Base-by-base conservation (phyloP, 2,329 filamentous ascomycete genomes). In the Mollisia scopiformis region DNA sequence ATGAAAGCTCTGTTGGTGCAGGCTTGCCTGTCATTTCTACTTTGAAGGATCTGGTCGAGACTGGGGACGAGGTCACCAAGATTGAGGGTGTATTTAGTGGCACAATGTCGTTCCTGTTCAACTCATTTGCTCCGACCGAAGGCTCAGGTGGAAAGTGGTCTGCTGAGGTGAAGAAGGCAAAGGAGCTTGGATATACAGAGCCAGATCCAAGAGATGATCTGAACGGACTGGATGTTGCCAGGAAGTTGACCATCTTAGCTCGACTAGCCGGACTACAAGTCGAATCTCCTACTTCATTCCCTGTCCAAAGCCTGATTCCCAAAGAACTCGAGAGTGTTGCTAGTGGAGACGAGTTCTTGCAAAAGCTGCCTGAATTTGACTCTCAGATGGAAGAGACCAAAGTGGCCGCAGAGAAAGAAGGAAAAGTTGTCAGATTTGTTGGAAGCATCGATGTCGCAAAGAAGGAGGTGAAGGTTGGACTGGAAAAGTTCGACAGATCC, bases 61-160 rank as follows among this genome's bases (percentile, higher is more conserved):
- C 95, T 1, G 95, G 95, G 43, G 95, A 99, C 74, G 84, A 92
- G 74, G 89, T 99, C 5, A 92, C 86, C 57, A 93, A 89, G 78
- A 96, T 99, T 69, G 94, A 98, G 79, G 95, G 95, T 67, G 93
- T 99, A 55, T 98, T 99, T 79, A 96, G 92, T 63, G 95, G 95
- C 66, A 99, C 95, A 58, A 94, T 99, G 87, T 96, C 91, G 39
- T 99, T 97, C 83, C 83, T 99, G 41, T 98, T 99, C 87, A 98
- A 98, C 82, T 93, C 88, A 23, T 99, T 98, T 76, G 92, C 93
- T 52, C 95, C 95, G 0, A 88, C 88, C 2, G 85, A 87, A 53
- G 90, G 89, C 5, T 80, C 82, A 23, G 91, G 90, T 33, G 92
- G 91, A 55, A 88, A 89, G 72, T 99, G 96, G 89, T 95, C 92